Base-by-base conservation (phyloP, 2,329 filamentous ascomycete species). In the Aplosporella prunicola region DNA sequence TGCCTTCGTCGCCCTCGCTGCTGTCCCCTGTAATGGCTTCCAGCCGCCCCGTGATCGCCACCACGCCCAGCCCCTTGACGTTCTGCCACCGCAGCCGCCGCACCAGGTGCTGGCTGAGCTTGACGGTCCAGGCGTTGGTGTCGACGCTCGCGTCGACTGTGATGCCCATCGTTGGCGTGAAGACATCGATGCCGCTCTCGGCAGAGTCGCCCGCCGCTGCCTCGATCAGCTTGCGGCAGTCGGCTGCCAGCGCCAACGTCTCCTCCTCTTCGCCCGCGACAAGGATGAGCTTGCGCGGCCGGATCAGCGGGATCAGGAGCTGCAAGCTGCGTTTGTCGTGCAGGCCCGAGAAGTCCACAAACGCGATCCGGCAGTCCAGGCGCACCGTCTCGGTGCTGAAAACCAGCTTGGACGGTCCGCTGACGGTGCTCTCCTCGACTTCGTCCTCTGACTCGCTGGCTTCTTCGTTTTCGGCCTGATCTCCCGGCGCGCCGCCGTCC, bases 91-190 rank as follows among this genome's bases (percentile, higher is more conserved):
- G 85, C 42, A 98, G 71, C 48, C 82, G 82, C 60, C 85, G 85
- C 42, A 93, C 82, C 14, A 98, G 75, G 29, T 75, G 68, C 48
- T 89, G 84, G 32, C 85, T 87, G 13, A 98, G 72, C 60, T 88
- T 93, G 43, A 98, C 83, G 16, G 84, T 80, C 91, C 93, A 98
- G 4, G 91, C 88, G 56, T 96, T 95, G 5, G 89, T 96, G 56
- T 98, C 91, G 27, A 96, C 89, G 52, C 88, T 95, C 9, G 89
- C 91, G 58, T 98, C 80, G 27, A 98, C 72, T 10, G 71, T 67
- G 22, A 72, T 67, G 16, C 87, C 87, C n/a, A 84, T 67, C 8
- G 66, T 60, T 1, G 91, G 91, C 0, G 85, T 87, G 55, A 89
- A 89, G 5, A 98, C 84, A 45, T 88, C 71, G 13, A 68, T 63